These are phyloP conservation scores for Colletotrichum plurivorum DNA, from an alignment of 2,329 filamentous ascomycete species.

Conservation along the genomic window DNA sequence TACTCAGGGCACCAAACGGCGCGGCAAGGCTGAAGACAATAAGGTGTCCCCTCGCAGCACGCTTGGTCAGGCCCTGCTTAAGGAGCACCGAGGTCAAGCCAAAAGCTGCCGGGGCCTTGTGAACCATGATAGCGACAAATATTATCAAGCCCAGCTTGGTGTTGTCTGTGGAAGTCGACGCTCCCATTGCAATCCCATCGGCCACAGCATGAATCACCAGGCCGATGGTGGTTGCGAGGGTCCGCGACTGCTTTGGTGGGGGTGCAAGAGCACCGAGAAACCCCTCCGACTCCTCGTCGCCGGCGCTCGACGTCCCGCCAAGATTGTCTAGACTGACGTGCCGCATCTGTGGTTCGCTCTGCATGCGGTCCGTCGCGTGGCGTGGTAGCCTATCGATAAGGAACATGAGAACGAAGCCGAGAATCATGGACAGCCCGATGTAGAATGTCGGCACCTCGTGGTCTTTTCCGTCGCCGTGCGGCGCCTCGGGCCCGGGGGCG, in stretches of 20 bases:
- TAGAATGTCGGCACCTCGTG: slow-evolving; percentile 75
- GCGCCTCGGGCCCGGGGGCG: slow-evolving; percentile 44
- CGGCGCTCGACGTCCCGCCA: slow-evolving; percentile 62
- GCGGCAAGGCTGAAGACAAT: slow-evolving; percentile 93
- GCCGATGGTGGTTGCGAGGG: slow-evolving; percentile 88
- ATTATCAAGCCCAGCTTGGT: slow-evolving; percentile 89
- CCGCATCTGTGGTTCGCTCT: slow-evolving; percentile 76
- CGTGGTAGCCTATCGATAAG: slow-evolving; percentile 89
- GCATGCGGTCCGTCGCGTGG: slow-evolving; percentile 76
- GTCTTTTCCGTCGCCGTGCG: slow-evolving; percentile 53
- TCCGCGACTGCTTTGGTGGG: slow-evolving; percentile 71
- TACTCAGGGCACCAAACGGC: slow-evolving; percentile 85
- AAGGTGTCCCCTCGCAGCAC: slow-evolving; percentile 86
- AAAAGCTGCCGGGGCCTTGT: slow-evolving; percentile 97
- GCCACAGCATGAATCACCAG: slow-evolving; percentile 97
- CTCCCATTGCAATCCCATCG: slow-evolving; percentile 95
- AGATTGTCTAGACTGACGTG: slow-evolving; percentile 93
- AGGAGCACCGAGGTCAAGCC: slow-evolving; percentile 91
- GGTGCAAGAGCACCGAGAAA: slow-evolving; percentile 72
- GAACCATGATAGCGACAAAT: slow-evolving; percentile 96
- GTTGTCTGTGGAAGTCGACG: slow-evolving; percentile 82
- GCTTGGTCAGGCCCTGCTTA: slow-evolving; percentile 91
- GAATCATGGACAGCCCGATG: slow-evolving; percentile 87
- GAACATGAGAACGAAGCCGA: slow-evolving; percentile 97
- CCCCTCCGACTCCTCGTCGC: slow-evolving; percentile 70